These are phyloP conservation scores for Micractinium sp. DNA, from an alignment of 139 green algal genomes.

Conservation along the genomic window DNA sequence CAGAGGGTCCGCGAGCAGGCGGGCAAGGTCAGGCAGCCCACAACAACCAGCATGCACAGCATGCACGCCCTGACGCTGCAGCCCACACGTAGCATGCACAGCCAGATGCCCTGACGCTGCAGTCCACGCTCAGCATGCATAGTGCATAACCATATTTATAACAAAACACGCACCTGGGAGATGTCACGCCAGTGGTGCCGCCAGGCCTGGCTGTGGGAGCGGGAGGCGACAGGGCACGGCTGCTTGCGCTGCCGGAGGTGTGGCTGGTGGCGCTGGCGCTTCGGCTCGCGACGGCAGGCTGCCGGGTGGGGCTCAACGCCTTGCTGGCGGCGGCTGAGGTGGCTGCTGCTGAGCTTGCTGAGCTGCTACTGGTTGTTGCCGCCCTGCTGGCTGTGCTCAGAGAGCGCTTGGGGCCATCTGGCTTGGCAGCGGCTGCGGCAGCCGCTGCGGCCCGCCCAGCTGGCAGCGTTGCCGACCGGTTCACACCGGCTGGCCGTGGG, in stretches of 20 bases:
- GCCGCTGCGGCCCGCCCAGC: background rate
- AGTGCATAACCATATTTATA: no score
- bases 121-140: no score
- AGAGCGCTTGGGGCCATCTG: background rate
- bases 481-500: background rate
- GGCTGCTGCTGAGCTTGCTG: background rate
- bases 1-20: no score
- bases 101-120: no score
- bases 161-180: background rate
- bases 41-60: no score
- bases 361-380: no score
- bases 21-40: no score
- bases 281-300: background rate
- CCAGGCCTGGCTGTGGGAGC: no score
- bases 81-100: no score
- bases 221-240: no score
- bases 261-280: background rate
- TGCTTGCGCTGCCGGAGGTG: no score
- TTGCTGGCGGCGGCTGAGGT: background rate
- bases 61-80: no score
- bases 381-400: background rate
- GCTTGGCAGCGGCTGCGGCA: background rate
- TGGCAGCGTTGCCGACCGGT: background rate
- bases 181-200: background rate
- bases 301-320: background rate